These are phyloP conservation scores for Laguncularia racemosa DNA, from an alignment of 345 rosid species.

Conservation along the genomic window DNA sequence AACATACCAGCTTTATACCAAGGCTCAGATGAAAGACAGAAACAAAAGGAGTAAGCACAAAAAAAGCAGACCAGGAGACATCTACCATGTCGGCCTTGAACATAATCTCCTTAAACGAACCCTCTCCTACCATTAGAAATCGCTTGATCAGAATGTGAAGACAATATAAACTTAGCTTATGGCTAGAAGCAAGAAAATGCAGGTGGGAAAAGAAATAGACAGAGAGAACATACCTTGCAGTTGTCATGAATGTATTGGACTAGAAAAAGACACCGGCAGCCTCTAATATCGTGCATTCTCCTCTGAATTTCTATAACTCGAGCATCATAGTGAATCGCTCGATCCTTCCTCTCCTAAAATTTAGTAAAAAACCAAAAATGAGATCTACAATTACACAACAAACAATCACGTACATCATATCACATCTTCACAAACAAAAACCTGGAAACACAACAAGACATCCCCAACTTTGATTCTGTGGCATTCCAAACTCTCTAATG, in stretches of 20 bases:
- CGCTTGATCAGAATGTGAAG: no score
- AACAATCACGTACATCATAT: not conserved
- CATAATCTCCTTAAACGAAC: constrained; percentile 56
- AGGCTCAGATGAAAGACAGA: no score
- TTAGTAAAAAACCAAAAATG: not conserved
- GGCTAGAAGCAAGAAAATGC: not conserved
- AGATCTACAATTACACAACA: not conserved
- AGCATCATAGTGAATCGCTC: constrained; percentile 55
- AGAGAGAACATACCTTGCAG: constrained; percentile 30
- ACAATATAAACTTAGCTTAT: no score
- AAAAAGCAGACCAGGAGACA: not conserved
- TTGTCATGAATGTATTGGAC: constrained; percentile 47
- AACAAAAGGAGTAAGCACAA: no score
- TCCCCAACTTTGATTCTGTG: constrained; percentile 48
- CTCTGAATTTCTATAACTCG: constrained; percentile 40
- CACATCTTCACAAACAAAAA: constrained; percentile 6
- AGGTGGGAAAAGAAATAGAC: not conserved
- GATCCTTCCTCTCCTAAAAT: constrained; percentile 54
- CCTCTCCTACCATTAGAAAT: constrained; percentile 31
- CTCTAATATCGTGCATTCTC: constrained; percentile 61
- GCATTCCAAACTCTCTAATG: constrained; percentile 54
- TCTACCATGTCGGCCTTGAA: constrained; percentile 23
- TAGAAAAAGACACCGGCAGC: constrained; percentile 58
- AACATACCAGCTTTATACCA: no score
- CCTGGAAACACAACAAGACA: constrained; percentile 63